A percentile compares a stretch with the other conserved stretches of the same genome.
phyloP scores from a whole-genome alignment of 2,329 filamentous ascomycete species.

The Fusarium penzigii region DNA sequence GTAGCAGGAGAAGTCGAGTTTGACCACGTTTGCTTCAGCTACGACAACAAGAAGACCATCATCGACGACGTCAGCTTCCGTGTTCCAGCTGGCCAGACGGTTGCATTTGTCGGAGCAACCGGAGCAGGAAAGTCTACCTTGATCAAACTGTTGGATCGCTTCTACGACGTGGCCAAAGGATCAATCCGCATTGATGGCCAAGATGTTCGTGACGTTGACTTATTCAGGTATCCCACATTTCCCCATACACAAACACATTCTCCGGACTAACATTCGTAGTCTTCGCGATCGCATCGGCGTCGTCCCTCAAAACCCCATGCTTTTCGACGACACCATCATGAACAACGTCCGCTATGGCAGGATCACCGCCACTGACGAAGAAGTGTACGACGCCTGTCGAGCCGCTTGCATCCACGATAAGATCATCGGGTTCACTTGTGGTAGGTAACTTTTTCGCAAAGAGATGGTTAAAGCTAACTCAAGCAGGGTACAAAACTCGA shows the following conservation, averaged over 20 bases:
- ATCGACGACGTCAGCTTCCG: conserved; percentile 55
- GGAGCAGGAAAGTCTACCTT: conserved; percentile 62
- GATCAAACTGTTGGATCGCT: conserved; percentile 58
- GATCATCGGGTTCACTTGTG: conserved; percentile 54
- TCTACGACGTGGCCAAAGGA: conserved; percentile 57
- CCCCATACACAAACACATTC: neutral
- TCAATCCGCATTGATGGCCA: conserved; percentile 57
- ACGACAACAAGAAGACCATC: conserved; percentile 60
- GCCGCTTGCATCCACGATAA: conserved; percentile 61
- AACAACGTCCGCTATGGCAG: conserved; percentile 61
- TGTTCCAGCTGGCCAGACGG: conserved; percentile 52
- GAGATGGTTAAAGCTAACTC: conserved; percentile 9
- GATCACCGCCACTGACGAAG: conserved; percentile 54
- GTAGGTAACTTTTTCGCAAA: conserved; percentile 28
- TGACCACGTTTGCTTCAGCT: conserved; percentile 56
- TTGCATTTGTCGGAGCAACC: conserved; percentile 62
- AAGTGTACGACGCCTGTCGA: conserved; percentile 55
- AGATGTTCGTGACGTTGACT: conserved; percentile 55
- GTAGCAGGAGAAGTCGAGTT: conserved; percentile 57
- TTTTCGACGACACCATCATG: conserved; percentile 61
- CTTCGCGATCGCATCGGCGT: conserved; percentile 56
- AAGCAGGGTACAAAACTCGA: conserved; percentile 47
- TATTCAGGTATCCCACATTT: conserved; percentile 42
- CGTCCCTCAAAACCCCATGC: conserved; percentile 55
- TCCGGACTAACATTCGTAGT: conserved; percentile 34